These are phyloP conservation scores for Phytophthora pinifolia DNA, from an alignment of 352 stramenopile species.

Conservation along the genomic window DNA sequence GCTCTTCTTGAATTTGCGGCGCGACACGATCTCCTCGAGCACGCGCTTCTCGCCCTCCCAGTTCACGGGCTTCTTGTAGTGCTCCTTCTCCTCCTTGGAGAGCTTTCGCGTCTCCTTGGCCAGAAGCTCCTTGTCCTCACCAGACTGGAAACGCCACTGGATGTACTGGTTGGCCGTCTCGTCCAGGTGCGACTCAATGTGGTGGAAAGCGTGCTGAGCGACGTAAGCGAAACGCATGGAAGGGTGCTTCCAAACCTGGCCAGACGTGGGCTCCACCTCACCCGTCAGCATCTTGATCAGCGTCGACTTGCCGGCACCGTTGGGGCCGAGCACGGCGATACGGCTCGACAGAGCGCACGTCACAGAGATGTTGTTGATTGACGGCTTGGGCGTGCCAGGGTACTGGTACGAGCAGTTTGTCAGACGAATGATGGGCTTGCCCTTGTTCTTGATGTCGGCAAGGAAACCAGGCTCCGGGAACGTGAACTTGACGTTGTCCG, in stretches of 20 bases:
- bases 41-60: slow-evolving; percentile 92
- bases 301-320: slow-evolving; percentile 96
- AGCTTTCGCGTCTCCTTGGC: slow-evolving; percentile 93
- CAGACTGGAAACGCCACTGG: slow-evolving; percentile 95
- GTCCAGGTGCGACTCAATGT: slow-evolving; percentile 97
- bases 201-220: slow-evolving; percentile 97
- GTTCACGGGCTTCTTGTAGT: slow-evolving; percentile 94
- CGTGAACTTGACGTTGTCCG: slow-evolving; percentile 83
- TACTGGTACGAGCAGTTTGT: slow-evolving; percentile 88
- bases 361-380: slow-evolving; percentile 82
- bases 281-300: slow-evolving; percentile 94
- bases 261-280: slow-evolving; percentile 74
- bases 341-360: slow-evolving; percentile 79
- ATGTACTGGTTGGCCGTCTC: slow-evolving; percentile 96
- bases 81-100: slow-evolving; percentile 91
- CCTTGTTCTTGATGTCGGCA: slow-evolving; percentile 91
- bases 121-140: slow-evolving; percentile 90
- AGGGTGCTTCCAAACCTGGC: slow-evolving; percentile 85
- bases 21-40: slow-evolving; percentile 90
- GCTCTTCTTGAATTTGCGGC: slow-evolving; percentile 93
- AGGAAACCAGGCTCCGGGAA: slow-evolving; percentile 89
- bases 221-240: slow-evolving; percentile 95
- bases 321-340: slow-evolving; percentile 85
- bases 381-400: slow-evolving; percentile 74
- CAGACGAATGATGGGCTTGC: slow-evolving; percentile 89